Evolutionary conservation across 2,329 filamentous ascomycete species (phyloP), one percentile per base, ranked within the genome.

Genomic region (Incumbomyces lentus): DNA sequence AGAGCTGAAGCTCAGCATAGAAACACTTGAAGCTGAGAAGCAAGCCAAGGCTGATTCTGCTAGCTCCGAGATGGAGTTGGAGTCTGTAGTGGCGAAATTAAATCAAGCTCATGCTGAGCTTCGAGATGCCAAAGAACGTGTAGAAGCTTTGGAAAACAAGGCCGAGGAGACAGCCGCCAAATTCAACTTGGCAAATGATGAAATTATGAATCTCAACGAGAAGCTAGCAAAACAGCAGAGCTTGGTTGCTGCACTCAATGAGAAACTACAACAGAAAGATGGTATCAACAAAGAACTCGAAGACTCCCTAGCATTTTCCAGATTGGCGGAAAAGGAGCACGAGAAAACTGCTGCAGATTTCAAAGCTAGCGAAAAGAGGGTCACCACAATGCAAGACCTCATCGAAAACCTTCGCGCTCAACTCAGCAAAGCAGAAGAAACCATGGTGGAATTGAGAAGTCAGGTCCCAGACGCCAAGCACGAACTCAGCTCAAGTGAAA

Each of bases 391-490:
- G 42, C 73, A 77, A 46, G 65, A 67, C n/a, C 59, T 81, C 16
- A 69, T 80, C 31, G 68, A 69, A n/a, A 74, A 63, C 29, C 62
- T 81, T 17, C 70, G 71, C 31, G 64, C 65, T 14, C 73, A 80
- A 55, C 58, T 78, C 12, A 71, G 73, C 57, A 65, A 71, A n/a
- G 70, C 73, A 1, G 73, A 79, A 51, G 61, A 64, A 6, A 68
- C 68, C 17, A 68, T 74, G 36, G 65, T 68, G 17, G 59, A 64
- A 6, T 59, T 74, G 13, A 66, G 73, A 50, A 54, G 64, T 48
- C 58, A 63, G 50, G 55, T 61, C 38, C 44, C 29, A 22, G 55
- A 48, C 32, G 26, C 46, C 19, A 50, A 55, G 5, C 47, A 50
- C 18, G 49, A 46, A 31, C 49, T 52, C 8, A 54, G 47, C 41